These are phyloP conservation scores for Novymonas esmeraldas DNA, from an alignment of 208 protist genomes.

Conservation along the genomic window DNA sequence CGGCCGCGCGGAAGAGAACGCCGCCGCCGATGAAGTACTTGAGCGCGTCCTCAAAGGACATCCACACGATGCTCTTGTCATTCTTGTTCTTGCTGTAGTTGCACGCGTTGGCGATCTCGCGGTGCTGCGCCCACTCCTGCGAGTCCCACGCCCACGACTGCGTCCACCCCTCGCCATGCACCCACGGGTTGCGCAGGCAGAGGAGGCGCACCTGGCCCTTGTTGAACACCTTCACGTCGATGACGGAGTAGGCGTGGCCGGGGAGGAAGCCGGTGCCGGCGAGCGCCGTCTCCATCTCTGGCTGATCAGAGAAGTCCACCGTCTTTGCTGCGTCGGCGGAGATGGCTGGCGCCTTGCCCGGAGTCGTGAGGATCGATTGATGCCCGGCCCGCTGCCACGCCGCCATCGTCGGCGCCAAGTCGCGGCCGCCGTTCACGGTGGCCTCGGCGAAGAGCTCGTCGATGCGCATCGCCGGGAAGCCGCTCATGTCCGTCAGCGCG, in stretches of 20 bases:
- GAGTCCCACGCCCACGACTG: conserved; percentile 47
- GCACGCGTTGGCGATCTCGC: conserved; percentile 37
- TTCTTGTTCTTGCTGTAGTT: conserved; percentile 29
- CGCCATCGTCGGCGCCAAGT: conserved; percentile 47
- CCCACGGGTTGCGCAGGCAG: conserved; percentile 75
- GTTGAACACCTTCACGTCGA: conserved; percentile 46
- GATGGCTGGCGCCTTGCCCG: conserved; percentile 77
- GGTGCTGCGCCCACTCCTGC: conserved; percentile 45
- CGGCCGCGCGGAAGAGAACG: conserved; percentile 53
- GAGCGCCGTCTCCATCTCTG: conserved; percentile 49
- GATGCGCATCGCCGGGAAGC: conserved; percentile 74
- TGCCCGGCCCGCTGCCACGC: conserved; percentile 49
- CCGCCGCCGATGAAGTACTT: conserved; percentile 82
- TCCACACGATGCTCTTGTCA: conserved; percentile 60
- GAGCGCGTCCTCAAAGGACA: conserved; percentile 69
- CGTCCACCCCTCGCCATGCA: conserved; percentile 35
- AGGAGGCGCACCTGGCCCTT: conserved; percentile 54
- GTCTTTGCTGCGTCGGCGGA: conserved; percentile 38
- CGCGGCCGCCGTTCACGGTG: conserved; percentile 22
- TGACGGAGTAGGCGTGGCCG: conserved; percentile 81
- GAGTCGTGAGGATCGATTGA: conserved; percentile 71
- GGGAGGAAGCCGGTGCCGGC: conserved; percentile 65
- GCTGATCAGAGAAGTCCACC: conserved; percentile 58
- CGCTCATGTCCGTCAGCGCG: conserved; percentile 85
- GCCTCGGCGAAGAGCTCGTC: conserved; percentile 66